Conservation (phyloP, 371 early-diverging fungal genomes). For the Batkoa obscura region DNA sequence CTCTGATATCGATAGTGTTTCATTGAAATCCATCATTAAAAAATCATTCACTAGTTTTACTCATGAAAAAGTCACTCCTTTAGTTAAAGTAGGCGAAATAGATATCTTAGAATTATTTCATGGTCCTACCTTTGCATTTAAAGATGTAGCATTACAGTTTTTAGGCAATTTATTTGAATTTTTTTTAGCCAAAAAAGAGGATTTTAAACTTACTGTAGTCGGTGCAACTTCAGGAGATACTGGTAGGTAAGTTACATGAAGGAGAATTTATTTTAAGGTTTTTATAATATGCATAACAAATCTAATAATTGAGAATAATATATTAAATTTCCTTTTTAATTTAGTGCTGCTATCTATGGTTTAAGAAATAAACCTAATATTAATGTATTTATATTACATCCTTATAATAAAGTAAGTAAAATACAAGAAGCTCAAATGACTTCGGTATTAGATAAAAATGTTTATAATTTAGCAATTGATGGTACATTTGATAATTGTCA, state of each 20-base stretch:
- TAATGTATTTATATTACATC: constrained; percentile 82
- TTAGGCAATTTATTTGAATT: constrained; percentile 94
- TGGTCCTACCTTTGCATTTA: constrained; percentile 95
- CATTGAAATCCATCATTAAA: constrained; percentile 42
- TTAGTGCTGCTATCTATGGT: constrained; percentile 93
- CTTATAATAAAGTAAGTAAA: constrained; percentile 71
- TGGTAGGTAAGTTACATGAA: constrained; percentile 50
- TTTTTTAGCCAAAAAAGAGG: constrained; percentile 42
- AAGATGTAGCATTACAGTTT: constrained; percentile 93
- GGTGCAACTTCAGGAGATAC: constrained; percentile 97
- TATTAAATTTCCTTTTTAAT: too few relatives aligned
- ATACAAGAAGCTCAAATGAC: constrained; percentile 97
- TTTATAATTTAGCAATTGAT: constrained; percentile 74
- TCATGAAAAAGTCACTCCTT: constrained; percentile 54
- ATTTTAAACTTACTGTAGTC: constrained; percentile 61
- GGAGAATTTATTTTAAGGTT: too few relatives aligned
- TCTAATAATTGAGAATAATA: too few relatives aligned
- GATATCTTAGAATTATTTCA: constrained; percentile 83
- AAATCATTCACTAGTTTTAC: constrained; percentile 67
- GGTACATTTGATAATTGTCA: constrained; percentile 97
- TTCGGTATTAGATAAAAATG: constrained; percentile 76
- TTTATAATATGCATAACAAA: too few relatives aligned
- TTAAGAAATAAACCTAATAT: constrained; percentile 82
- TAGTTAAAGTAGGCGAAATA: too few relatives aligned
- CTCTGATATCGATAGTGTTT: constrained; percentile 51